phyloP scores from a whole-genome alignment of 306 rosid species.

The Cicer arietinum region DNA sequence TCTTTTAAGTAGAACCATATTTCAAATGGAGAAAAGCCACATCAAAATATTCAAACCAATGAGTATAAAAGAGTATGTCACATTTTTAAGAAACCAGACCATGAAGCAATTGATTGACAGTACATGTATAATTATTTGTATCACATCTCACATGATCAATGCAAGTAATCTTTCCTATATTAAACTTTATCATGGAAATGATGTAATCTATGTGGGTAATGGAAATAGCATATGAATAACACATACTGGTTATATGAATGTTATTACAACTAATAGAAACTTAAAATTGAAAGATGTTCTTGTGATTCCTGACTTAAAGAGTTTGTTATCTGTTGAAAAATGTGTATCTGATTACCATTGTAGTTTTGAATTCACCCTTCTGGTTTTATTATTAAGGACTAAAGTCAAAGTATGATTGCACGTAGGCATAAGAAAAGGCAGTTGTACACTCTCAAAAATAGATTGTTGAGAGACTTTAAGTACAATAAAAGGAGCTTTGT shows the following conservation, averaged over 20 bases:
- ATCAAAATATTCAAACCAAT: background rate
- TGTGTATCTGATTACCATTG: background rate
- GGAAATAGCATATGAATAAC: background rate
- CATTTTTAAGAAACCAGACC: background rate
- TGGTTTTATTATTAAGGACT: background rate
- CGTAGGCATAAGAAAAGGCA: background rate
- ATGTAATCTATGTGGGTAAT: background rate
- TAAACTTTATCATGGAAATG: slow-evolving; percentile 6
- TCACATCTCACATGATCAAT: background rate
- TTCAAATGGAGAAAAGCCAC: background rate
- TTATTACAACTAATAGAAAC: background rate
- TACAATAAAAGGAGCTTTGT: no score
- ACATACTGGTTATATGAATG: background rate
- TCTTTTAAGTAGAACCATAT: background rate
- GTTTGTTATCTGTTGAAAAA: background rate
- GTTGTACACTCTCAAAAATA: background rate
- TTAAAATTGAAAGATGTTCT: background rate
- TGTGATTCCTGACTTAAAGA: background rate
- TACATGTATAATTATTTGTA: background rate
- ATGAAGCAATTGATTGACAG: background rate
- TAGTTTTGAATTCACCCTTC: background rate
- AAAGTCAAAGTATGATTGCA: background rate
- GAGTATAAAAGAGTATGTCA: no score
- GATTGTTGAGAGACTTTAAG: background rate
- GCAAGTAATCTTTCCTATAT: background rate